Evolutionary conservation across 140 eudicot species (phyloP).

Genomic region (Anethum foeniculum): DNA sequence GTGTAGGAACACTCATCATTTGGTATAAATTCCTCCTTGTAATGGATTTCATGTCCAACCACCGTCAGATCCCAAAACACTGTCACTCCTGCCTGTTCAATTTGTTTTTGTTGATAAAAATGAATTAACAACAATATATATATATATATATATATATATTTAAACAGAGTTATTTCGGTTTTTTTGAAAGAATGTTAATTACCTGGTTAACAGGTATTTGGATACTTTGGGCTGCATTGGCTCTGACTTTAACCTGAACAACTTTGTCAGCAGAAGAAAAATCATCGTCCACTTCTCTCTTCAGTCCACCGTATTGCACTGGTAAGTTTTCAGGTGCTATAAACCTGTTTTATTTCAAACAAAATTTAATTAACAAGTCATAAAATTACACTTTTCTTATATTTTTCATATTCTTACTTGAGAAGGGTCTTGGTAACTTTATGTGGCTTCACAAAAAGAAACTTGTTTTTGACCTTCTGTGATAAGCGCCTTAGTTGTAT

Average conservation of each 20-base stretch:
- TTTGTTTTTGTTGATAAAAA: background rate
- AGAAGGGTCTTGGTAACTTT: slow-evolving; percentile 70
- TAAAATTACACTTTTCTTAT: background rate
- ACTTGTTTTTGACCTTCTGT: slow-evolving; percentile 36
- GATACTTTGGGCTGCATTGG: background rate
- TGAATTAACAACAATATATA: too few species aligned
- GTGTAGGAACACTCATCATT: slow-evolving; percentile 81
- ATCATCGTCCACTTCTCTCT: slow-evolving; percentile 42
- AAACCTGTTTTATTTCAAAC: slow-evolving; percentile 28
- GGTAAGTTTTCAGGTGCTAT: slow-evolving; percentile 53
- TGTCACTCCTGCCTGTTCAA: slow-evolving; percentile 49
- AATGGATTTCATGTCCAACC: slow-evolving; percentile 55
- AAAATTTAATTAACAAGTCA: slow-evolving; percentile 1
- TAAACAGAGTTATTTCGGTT: too few species aligned
- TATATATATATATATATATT: too few species aligned
- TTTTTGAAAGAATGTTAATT: background rate
- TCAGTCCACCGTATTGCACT: slow-evolving; percentile 66
- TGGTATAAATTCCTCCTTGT: slow-evolving; percentile 74
- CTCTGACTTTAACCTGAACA: background rate
- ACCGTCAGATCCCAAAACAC: slow-evolving; percentile 68
- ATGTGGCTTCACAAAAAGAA: slow-evolving; percentile 50
- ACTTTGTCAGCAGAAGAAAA: slow-evolving; percentile 48
- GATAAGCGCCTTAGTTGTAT: slow-evolving; percentile 42
- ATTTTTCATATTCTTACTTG: slow-evolving; percentile 44
- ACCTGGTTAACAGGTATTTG: slow-evolving; percentile 5